Evolutionary conservation across 192 early-diverging fungal genomes (phyloP).

Genomic region (Mortierella antarctica): DNA sequence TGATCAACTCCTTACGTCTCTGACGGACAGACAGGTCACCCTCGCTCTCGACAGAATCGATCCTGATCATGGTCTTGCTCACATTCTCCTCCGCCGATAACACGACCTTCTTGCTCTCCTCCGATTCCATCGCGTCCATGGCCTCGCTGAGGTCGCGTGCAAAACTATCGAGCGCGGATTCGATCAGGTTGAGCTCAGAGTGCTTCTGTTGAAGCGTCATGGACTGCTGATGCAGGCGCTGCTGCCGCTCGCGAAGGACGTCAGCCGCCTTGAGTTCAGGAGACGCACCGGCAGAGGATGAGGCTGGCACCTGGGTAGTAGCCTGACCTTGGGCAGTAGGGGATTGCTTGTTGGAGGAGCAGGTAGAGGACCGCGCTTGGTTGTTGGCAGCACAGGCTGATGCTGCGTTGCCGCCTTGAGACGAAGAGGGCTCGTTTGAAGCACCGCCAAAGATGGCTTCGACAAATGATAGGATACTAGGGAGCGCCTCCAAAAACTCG

Average conservation of each 20-base stretch:
- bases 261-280: constrained; percentile 24
- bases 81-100: constrained; percentile 26
- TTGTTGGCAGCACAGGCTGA: constrained; percentile 4
- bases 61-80: constrained; percentile 34
- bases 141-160: constrained; percentile 2
- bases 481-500: constrained; percentile 4
- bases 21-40: constrained; percentile 27
- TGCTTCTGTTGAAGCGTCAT: constrained; percentile 26
- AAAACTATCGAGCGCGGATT: constrained; percentile 31
- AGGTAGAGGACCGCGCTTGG: background rate
- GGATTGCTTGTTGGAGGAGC: background rate
- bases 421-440: background rate
- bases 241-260: constrained; percentile 16
- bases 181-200: constrained; percentile 41
- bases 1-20: constrained; percentile 43
- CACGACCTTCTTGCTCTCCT: constrained; percentile 31
- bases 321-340: background rate
- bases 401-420: background rate
- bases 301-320: background rate
- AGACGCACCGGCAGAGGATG: constrained; percentile 12
- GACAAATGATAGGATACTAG: constrained; percentile 6
- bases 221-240: constrained; percentile 3
- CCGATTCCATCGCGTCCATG: background rate
- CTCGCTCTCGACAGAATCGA: constrained; percentile 35
- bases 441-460: constrained; percentile 11